These are phyloP conservation scores for Hemileia vastatrix DNA, from an alignment of 1,284 basidiomycete species.

Conservation along the genomic window DNA sequence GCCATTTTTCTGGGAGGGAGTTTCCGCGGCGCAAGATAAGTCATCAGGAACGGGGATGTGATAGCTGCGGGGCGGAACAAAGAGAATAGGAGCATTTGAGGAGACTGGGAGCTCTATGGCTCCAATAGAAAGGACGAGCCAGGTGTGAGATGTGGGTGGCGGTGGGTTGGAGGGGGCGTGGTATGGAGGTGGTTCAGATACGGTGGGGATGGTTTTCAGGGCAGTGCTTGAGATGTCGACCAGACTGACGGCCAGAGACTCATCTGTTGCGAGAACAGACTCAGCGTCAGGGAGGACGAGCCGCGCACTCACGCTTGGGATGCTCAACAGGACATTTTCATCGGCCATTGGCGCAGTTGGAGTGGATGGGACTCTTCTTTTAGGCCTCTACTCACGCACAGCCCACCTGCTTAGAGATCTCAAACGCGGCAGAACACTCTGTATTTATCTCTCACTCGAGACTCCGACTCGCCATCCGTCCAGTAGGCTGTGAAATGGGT, in stretches of 20 bases:
- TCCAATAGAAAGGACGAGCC: slow-evolving; percentile 15
- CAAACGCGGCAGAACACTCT: too few species aligned
- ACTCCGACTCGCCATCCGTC: too few species aligned
- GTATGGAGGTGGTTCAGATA: background rate
- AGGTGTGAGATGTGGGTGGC: slow-evolving; percentile 4
- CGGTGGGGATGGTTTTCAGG: slow-evolving; percentile 1
- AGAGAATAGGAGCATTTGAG: background rate
- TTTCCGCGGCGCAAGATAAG: background rate
- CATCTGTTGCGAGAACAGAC: too few species aligned
- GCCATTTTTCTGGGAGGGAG: background rate
- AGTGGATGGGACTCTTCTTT: too few species aligned
- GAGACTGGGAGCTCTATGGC: slow-evolving; percentile 20
- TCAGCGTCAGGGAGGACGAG: too few species aligned
- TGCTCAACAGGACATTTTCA: too few species aligned
- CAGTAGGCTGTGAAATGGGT: too few species aligned
- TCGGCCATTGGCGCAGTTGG: too few species aligned
- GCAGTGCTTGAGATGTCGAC: slow-evolving; percentile 14
- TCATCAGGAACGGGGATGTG: background rate
- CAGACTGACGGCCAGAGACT: slow-evolving; percentile 1
- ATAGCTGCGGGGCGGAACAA: slow-evolving; percentile 3
- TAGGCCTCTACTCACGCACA: too few species aligned
- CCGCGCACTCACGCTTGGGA: too few species aligned
- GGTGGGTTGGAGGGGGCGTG: background rate
- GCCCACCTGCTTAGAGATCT: too few species aligned
- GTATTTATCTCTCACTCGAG: too few species aligned